phyloP scores from a whole-genome alignment of 2,329 filamentous ascomycete species.

The Ascomycota sp. region DNA sequence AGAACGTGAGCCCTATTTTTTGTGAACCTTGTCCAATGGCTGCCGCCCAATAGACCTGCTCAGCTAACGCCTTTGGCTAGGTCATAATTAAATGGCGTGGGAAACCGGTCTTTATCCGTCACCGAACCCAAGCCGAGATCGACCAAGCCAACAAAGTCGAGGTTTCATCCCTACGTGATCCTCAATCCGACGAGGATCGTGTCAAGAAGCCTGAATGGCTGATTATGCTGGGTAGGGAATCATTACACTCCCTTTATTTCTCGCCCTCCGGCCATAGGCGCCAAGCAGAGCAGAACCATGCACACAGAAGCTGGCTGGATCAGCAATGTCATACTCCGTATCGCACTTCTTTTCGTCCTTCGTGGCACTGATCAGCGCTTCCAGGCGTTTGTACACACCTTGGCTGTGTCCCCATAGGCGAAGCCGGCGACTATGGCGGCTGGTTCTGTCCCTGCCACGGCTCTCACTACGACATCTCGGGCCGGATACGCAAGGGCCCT shows the following conservation, averaged over 20 bases:
- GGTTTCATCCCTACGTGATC: conserved; percentile 69
- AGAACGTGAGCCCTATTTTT: conserved; percentile 77
- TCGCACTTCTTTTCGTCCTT: too few species aligned
- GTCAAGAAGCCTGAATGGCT: conserved; percentile 98
- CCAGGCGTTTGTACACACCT: conserved; percentile 94
- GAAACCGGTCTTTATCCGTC: conserved; percentile 99
- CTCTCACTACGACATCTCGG: conserved; percentile 98
- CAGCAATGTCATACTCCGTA: too few species aligned
- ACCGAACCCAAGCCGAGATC: conserved; percentile 87
- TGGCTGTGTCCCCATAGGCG: conserved; percentile 96
- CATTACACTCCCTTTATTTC: too few species aligned
- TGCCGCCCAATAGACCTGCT: too few species aligned
- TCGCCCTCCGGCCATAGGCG: too few species aligned
- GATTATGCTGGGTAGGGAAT: conserved; percentile 64
- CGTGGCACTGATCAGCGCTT: neutral
- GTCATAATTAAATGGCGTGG: conserved; percentile 99
- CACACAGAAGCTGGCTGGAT: too few species aligned
- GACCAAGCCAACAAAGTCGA: conserved; percentile 82
- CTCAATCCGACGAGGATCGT: conserved; percentile 75
- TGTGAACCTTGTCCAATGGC: too few species aligned
- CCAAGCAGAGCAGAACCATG: too few species aligned
- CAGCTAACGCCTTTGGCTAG: too few species aligned
- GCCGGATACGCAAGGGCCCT: conserved; percentile 91
- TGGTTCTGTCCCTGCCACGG: conserved; percentile 99
- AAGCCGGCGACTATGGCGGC: conserved; percentile 92